Evolutionary conservation across 371 early-diverging fungal genomes (phyloP), one percentile per base, ranked within the genome.

Genomic region (Haplosporangium sp.): DNA sequence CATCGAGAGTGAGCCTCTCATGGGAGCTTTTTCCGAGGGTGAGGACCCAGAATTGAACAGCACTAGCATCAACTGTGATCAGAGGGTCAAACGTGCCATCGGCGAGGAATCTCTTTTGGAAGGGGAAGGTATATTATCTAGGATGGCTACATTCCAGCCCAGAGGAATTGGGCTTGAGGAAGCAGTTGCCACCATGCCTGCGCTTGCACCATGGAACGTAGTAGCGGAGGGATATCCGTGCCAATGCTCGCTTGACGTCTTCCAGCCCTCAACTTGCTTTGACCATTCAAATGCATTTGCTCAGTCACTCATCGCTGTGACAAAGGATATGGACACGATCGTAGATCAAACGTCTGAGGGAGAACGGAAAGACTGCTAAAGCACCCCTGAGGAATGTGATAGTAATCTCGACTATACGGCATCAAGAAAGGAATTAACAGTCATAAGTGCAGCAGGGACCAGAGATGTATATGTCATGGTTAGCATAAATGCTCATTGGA

Each of bases 81-180:
- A 59, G 52, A 42, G 38, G 1, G 59, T 72, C 40, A 72, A 59
- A 58, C 73, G 66, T 0, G 73, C 67, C 5, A 47, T 57, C 5
- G 66, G 73, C 42, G 64, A 59, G 10, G 74, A 73, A 16, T 67
- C 69, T 12, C 60, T 74, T 40, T 40, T 68, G 64, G 45, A 41
- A 0, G 50, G 58, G 5, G 63, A 52, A 9, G 43, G 63, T 0
- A 12, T 18, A 7, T n/a, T 62, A 18, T 23, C 29, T 12, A 60
- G 63, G 51, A 57, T 67, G 42, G 36, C 55, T 7, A 62, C 63
- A 2, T 40, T 63, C 20, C 62, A 55, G 0, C 18, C 48, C 2
- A 57, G 54, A 10, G 64, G 70, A 0, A 14, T 40, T 64, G 70
- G 59, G 3, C 47, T 59, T 23, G 51, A 68, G 29, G 48, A 54